These are phyloP conservation scores for Aciculosporium take DNA, from an alignment of 2,329 filamentous ascomycete genomes.

Conservation along the genomic window DNA sequence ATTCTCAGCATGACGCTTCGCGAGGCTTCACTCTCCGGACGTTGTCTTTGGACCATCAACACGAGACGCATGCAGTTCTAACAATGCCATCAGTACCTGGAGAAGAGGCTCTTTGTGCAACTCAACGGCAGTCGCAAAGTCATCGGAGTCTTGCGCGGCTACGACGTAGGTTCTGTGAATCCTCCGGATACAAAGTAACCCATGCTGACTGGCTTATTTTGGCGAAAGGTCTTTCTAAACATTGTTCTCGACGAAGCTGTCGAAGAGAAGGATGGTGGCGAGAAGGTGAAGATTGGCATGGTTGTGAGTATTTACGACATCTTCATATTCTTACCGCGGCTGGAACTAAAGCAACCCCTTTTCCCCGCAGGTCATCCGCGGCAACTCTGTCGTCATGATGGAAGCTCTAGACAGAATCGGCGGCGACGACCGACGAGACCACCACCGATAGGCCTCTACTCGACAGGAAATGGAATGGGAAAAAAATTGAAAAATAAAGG, in stretches of 20 bases:
- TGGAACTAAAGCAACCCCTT: not conserved
- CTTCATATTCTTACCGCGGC: not conserved
- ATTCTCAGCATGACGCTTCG: too few relatives aligned
- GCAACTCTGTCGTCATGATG: conserved; percentile 97
- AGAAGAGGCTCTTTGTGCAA: conserved; percentile 96
- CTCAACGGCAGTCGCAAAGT: conserved; percentile 96
- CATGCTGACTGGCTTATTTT: not conserved
- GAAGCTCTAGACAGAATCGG: conserved; percentile 63
- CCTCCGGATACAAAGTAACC: not conserved
- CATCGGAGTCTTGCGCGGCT: conserved; percentile 83
- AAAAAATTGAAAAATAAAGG: not conserved
- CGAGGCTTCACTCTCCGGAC: not conserved
- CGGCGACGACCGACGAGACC: conserved; percentile 38
- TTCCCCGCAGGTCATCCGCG: conserved; percentile 64
- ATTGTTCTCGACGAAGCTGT: conserved; percentile 94
- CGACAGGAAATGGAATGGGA: conserved; percentile 6
- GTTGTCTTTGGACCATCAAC: not conserved
- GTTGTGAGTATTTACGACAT: conserved; percentile 45
- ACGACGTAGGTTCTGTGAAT: conserved; percentile 57
- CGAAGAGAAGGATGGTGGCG: conserved; percentile 82
- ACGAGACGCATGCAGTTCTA: conserved; percentile 7
- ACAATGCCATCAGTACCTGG: conserved; percentile 62
- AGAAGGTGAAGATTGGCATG: conserved; percentile 85
- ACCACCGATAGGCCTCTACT: conserved; percentile 13
- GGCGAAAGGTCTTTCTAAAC: conserved; percentile 78